Percentiles rank a stretch among this genome's conserved stretches.
phyloP scores from a whole-genome alignment of 2,329 filamentous ascomycete genomes.

The Curvularia hawaiiensis region DNA sequence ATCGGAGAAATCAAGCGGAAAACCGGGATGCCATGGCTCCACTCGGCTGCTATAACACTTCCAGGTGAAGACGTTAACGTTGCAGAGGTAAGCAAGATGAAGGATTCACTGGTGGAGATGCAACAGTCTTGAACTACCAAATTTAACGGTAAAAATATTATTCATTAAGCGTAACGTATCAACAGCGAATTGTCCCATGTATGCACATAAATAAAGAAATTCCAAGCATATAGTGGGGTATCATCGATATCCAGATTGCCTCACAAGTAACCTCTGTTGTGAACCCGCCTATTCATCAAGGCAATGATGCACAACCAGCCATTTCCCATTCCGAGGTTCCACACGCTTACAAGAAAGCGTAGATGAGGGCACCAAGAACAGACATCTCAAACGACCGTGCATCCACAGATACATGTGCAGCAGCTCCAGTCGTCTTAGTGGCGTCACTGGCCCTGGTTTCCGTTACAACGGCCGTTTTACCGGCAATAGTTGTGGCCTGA shows the following conservation, averaged over 20 bases:
- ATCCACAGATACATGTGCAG: slow-evolving; percentile 24
- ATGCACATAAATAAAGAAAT: slow-evolving; percentile 9
- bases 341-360: slow-evolving; percentile 23
- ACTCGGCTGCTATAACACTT: slow-evolving; percentile 52
- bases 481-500: slow-evolving; percentile 30
- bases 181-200: neutral
- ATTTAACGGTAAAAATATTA: neutral
- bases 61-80: slow-evolving; percentile 40
- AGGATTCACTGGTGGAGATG: neutral
- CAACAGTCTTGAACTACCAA: neutral
- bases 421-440: slow-evolving; percentile 23
- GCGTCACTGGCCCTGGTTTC: slow-evolving; percentile 20
- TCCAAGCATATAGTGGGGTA: slow-evolving; percentile 22
- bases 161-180: neutral
- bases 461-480: slow-evolving; percentile 27
- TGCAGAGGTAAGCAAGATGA: slow-evolving; percentile 33
- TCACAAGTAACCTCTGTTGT: neutral
- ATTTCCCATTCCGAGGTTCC: neutral
- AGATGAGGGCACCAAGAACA: slow-evolving; percentile 34
- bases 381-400: slow-evolving; percentile 32
- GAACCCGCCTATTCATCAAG: neutral
- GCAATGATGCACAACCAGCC: neutral
- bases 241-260: slow-evolving; percentile 21
- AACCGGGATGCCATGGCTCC: slow-evolving; percentile 46
- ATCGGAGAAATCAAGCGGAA: slow-evolving; percentile 40